Percentiles rank a stretch among this genome's conserved stretches.
These are phyloP conservation scores for Pharus latifolius DNA, from an alignment of 176 grass and related monocot species.

Conservation along the genomic window DNA sequence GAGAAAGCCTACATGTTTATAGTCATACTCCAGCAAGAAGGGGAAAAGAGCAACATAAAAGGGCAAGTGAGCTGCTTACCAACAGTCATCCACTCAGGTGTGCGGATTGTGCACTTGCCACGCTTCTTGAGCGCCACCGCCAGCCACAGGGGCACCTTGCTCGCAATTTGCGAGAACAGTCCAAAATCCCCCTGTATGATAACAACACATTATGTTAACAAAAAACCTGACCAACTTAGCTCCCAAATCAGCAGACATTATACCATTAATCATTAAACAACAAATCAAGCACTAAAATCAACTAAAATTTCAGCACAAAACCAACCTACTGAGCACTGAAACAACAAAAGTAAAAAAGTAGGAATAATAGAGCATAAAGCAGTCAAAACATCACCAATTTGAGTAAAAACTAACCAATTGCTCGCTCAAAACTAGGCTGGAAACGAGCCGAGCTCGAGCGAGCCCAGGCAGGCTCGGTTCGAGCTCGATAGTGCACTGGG, in stretches of 20 bases:
- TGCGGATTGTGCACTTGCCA: conserved; percentile 54
- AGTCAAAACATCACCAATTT: too few relatives aligned
- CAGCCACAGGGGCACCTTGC: conserved; percentile 76
- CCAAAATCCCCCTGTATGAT: conserved; percentile 61
- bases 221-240: neutral
- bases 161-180: conserved; percentile 58
- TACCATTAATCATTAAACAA: neutral
- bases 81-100: conserved; percentile 73
- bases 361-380: too few relatives aligned
- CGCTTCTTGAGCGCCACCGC: conserved; percentile 66
- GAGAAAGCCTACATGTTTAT: too few relatives aligned
- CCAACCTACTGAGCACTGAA: neutral
- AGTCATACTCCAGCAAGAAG: too few relatives aligned
- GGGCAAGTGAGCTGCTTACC: conserved; percentile 32
- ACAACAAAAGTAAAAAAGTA: neutral
- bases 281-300: neutral
- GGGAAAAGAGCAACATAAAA: neutral
- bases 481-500: too few relatives aligned
- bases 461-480: too few relatives aligned
- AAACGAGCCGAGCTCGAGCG: too few relatives aligned
- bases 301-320: neutral
- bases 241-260: too few relatives aligned
- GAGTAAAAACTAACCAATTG: neutral
- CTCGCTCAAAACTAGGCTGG: too few relatives aligned
- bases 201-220: neutral